Conservation (phyloP, 176 grass and related monocot species). For the Zoysia pacifica region DNA sequence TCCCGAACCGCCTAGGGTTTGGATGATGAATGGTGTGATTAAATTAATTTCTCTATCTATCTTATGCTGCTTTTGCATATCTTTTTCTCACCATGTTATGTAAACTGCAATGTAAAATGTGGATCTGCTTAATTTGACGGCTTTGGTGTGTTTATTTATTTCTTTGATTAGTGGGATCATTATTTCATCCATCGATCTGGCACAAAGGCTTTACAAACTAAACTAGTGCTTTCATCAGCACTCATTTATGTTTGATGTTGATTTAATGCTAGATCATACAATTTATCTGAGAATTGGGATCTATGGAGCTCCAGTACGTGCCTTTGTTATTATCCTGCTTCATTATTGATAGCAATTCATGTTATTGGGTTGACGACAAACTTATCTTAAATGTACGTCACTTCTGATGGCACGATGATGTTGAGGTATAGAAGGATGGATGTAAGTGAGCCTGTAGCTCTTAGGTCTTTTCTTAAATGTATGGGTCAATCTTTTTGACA, state of each 20-base stretch:
- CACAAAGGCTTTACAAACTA: background rate
- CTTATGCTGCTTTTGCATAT: conserved; percentile 21
- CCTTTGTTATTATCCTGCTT: background rate
- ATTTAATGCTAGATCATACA: background rate
- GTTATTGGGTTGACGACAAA: background rate
- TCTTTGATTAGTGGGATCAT: background rate
- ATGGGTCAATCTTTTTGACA: background rate
- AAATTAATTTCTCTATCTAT: conserved; percentile 1
- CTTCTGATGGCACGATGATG: background rate
- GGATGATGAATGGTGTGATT: conserved; percentile 49
- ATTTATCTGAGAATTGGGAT: background rate
- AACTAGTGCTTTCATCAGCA: background rate
- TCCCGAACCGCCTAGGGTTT: conserved; percentile 45
- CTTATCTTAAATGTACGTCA: background rate
- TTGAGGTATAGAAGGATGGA: background rate
- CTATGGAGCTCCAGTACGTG: background rate
- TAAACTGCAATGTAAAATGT: conserved; percentile 26
- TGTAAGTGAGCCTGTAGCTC: background rate
- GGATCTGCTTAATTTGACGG: conserved; percentile 18
- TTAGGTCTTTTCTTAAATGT: background rate
- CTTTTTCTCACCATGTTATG: background rate
- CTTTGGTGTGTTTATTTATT: background rate
- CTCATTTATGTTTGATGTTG: background rate
- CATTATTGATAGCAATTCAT: background rate
- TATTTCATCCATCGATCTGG: background rate